phyloP scores from a whole-genome alignment of 768 basidiomycete genomes.

The Clavaria fumosa region DNA sequence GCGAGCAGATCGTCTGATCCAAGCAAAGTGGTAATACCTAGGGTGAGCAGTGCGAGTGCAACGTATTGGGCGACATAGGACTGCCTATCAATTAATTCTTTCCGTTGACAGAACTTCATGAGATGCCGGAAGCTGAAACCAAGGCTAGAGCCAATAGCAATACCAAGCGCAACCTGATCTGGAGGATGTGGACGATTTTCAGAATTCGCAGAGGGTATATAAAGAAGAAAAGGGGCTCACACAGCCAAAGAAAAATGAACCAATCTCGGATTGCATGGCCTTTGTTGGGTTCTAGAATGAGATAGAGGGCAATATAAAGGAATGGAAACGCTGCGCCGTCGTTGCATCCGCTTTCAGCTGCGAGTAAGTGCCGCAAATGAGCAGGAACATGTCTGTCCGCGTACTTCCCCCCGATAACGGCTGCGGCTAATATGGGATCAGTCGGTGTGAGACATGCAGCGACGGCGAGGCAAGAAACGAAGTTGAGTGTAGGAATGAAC shows the following conservation, averaged over 20 bases:
- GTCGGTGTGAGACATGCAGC: slow-evolving; percentile 92
- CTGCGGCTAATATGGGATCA: slow-evolving; percentile 85
- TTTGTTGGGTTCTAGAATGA: slow-evolving; percentile 53
- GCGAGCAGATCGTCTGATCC: slow-evolving; percentile 91
- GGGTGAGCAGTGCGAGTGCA: slow-evolving; percentile 68
- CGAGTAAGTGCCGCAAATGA: slow-evolving; percentile 49
- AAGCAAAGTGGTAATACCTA: slow-evolving; percentile 70
- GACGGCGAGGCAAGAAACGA: slow-evolving; percentile 78
- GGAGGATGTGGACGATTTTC: slow-evolving; percentile 6
- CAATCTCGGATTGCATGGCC: slow-evolving; percentile 67
- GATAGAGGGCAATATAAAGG: slow-evolving; percentile 77
- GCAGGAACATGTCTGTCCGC: slow-evolving; percentile 94
- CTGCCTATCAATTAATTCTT: slow-evolving; percentile 81
- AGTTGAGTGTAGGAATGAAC: slow-evolving; percentile 77
- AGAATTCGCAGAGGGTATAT: slow-evolving; percentile 6
- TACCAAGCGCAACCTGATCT: slow-evolving; percentile 72
- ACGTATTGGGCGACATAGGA: slow-evolving; percentile 90
- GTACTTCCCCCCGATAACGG: slow-evolving; percentile 90
- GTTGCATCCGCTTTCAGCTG: slow-evolving; percentile 83
- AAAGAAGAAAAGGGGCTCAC: slow-evolving; percentile 27
- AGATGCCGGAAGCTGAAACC: slow-evolving; percentile 74
- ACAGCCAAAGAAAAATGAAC: slow-evolving; percentile 79
- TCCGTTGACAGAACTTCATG: slow-evolving; percentile 85
- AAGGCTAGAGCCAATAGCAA: slow-evolving; percentile 55
- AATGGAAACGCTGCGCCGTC: slow-evolving; percentile 97